Percentiles rank a stretch among this genome's conserved stretches.
Conservation (phyloP, 2,329 filamentous ascomycete species). For the Colletotrichum eremochloae region DNA sequence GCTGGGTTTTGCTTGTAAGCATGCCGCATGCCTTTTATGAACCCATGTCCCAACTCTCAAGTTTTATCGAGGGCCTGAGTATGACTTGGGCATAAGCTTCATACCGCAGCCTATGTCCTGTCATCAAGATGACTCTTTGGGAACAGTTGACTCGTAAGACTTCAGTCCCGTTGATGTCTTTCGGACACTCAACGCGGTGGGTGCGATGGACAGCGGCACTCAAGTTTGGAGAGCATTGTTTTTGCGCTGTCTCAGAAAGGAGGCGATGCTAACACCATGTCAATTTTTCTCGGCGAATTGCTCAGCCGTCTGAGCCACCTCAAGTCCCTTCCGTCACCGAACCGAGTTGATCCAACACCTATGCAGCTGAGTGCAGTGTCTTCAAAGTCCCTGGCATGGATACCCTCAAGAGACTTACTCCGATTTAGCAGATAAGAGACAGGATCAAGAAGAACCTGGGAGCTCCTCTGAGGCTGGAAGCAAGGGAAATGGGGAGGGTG, state of each 20-base stretch:
- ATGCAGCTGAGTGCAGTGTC: not conserved
- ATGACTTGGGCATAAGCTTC: not conserved
- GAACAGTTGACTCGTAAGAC: not conserved
- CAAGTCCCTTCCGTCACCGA: not conserved
- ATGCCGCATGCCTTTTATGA: not conserved
- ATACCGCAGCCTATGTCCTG: not conserved
- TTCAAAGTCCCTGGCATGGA: not conserved
- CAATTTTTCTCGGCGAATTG: not conserved
- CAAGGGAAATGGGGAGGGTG: not conserved
- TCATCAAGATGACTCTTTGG: not conserved
- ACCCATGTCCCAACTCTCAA: not conserved
- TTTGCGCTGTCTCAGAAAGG: not conserved
- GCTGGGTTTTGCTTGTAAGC: not conserved
- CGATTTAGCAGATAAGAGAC: not conserved
- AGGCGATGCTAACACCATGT: not conserved
- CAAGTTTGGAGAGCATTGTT: not conserved
- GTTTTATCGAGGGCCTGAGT: not conserved
- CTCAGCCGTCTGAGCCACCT: not conserved
- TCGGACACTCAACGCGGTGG: not conserved
- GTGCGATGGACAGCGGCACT: not conserved
- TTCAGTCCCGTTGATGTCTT: not conserved
- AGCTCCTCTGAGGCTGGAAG: not conserved
- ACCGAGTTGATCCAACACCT: not conserved
- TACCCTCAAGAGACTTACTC: no score
- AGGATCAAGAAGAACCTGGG: not conserved